Evolutionary conservation across 805 yeast genomes (phyloP), one percentile per base, ranked within the genome.

Genomic region (Yarrowia porcina): DNA sequence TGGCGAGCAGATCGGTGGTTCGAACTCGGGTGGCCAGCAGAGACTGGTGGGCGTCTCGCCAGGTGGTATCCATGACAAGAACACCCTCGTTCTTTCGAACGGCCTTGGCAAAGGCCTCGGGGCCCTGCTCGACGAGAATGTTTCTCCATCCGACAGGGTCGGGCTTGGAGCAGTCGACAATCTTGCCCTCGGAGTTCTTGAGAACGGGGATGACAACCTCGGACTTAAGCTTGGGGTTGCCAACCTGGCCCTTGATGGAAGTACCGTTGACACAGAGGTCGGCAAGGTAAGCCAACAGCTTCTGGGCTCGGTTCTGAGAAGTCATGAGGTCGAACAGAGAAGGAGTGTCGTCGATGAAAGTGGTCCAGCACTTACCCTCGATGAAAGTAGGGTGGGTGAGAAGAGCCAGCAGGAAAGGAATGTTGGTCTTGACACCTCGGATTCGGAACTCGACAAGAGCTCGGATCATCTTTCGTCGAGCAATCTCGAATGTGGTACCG

Each of bases 1-100:
- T 90, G 69, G 91, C 88, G 60, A 87, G 79, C 72, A 94, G 79
- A 76, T 94, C 99, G 69, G 89, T 83, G 23, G 99, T 94, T 78
- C 99, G 86, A 38, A 94, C 96, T 78, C 99, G 88, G 42, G 99
- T 94, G 10, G 99, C 99, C 72, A 94, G 82, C 69, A 94, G 79
- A 23, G 97, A 92, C 81, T 94, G 99, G 78, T 94, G 99, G 36
- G 99, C 99, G 77, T 94, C 99, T 85, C 99, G 90, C 99, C 99
- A 94, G 10, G 99, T 94, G 63, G 99, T 94, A 76, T 94, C 99
- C 90, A 96, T 94, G 71, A 94, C 78, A 75, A 94, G 80, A 68
- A 96, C 87, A 71, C 99, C 99, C 62, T 89, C 79, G 77, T 84
- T 86, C 17, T 78, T 75, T 75, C 97, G 85, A 65, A 94, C 96